These are phyloP conservation scores for Cymbidium sinense DNA, from an alignment of 106 monocot genomes.

Conservation along the genomic window DNA sequence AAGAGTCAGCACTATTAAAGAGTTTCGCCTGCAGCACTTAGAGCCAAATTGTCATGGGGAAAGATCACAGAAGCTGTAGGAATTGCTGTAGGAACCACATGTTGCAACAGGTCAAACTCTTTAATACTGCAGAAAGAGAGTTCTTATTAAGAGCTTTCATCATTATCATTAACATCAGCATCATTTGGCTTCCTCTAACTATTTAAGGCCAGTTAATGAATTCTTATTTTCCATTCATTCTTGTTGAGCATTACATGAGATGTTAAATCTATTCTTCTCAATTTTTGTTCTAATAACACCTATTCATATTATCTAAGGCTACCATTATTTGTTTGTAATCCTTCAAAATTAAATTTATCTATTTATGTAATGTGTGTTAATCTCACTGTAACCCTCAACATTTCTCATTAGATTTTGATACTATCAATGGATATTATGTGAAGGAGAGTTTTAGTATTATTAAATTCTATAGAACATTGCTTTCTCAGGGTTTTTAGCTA, in stretches of 20 bases:
- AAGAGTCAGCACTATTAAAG: too few relatives aligned
- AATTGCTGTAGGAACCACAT: too few relatives aligned
- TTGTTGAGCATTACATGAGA: background rate
- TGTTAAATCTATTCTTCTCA: background rate
- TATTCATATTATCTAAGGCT: too few relatives aligned
- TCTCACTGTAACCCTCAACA: background rate
- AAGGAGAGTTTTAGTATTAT: background rate
- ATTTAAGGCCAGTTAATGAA: background rate
- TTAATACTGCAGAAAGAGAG: too few relatives aligned
- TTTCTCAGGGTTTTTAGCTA: background rate
- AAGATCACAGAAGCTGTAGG: too few relatives aligned
- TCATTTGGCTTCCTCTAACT: background rate
- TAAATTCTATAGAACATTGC: background rate
- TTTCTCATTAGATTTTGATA: background rate
- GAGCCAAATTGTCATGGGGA: too few relatives aligned
- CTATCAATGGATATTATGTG: background rate
- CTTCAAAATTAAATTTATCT: background rate
- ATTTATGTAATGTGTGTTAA: background rate
- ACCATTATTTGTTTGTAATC: background rate
- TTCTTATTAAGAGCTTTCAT: background rate
- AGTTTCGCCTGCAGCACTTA: too few relatives aligned
- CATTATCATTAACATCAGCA: background rate
- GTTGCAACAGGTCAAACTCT: too few relatives aligned
- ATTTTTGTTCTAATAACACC: too few relatives aligned
- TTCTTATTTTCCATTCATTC: background rate